Base-by-base conservation (phyloP, 129 eudicot species). In the Lactuca saligna region DNA sequence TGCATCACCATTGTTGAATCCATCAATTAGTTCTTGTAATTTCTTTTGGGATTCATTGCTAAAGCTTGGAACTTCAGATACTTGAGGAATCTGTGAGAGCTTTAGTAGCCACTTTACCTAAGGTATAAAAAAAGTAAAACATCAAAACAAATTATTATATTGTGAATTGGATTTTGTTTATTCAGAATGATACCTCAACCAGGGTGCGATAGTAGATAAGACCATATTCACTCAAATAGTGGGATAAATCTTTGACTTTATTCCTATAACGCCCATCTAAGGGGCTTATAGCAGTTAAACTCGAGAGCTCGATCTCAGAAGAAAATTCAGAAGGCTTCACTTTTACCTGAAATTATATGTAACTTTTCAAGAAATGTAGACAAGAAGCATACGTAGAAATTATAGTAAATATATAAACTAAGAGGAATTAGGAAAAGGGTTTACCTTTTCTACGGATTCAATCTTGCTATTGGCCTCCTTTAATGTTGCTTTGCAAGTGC, bases 201-300 rank as follows among this genome's bases (percentile, higher is more conserved):
- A 89, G 69, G 77, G 89, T 86, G 33, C 99, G 83, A 17, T 74
- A 89, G 68, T 75, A 83, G 58, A 89, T 93, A 31, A 93, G 75
- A 20, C 97, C 99, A 68, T 87, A 88, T 78, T 92, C 98, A 64
- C 98, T 86, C 84, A 88, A 76, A 77, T 71, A 84, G 25, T 84
- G 95, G 69, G 94, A 76, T 75, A 92, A 76, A 37, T 88, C 98
- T 85, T 92, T 84, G 58, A 88, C 95, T 79, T 92, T 92, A 61
- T 32, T 68, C 95, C 98, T 76, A 58, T 92, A 92, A 25, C 96
- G 91, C 34, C 98, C 98, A 72, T 92, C 98, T 70, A 92, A 70
- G 13, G 96, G 96, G 50, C 89, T 88, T 56, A 92, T 57, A 62
- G 96, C 95, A 6, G 83, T 76, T 73, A 92, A 84, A 75, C 85